These are phyloP conservation scores for Aureobasidium lini DNA, from an alignment of 2,329 filamentous ascomycete species.

Conservation along the genomic window DNA sequence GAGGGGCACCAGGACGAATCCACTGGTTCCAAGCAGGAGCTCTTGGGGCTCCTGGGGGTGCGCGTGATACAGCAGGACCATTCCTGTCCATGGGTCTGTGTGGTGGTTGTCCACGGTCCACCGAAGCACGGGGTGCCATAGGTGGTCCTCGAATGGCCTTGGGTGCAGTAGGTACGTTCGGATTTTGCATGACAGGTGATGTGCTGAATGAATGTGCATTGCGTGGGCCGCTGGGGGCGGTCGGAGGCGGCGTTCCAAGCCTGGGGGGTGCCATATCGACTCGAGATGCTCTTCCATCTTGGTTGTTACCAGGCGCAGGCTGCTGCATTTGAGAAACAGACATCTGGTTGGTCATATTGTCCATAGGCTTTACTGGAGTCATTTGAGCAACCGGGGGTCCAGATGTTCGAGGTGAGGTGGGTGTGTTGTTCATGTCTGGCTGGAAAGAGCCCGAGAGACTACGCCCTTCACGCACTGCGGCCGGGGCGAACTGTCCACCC, in stretches of 20 bases:
- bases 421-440: neutral
- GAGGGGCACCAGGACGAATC: constrained; percentile 33
- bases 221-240: constrained; percentile 15
- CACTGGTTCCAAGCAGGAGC: constrained; percentile 34
- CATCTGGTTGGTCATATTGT: neutral
- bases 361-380: neutral
- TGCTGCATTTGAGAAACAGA: neutral
- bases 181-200: constrained; percentile 26
- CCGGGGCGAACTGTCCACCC: neutral
- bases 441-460: constrained; percentile 9
- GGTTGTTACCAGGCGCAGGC: neutral
- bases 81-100: constrained; percentile 19
- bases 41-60: constrained; percentile 21
- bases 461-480: constrained; percentile 1
- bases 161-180: constrained; percentile 29
- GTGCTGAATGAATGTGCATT: constrained; percentile 24
- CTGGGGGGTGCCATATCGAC: constrained; percentile 9
- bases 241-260: constrained; percentile 14
- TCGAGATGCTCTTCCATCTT: neutral
- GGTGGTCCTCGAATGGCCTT: constrained; percentile 27
- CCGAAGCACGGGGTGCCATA: constrained; percentile 19
- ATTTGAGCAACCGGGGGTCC: neutral
- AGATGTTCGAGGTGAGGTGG: constrained; percentile 2
- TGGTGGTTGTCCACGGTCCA: constrained; percentile 12
- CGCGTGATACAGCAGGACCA: constrained; percentile 18